Conservation (phyloP, 176 grass and related monocot genomes). For the Elaeis guineensis region DNA sequence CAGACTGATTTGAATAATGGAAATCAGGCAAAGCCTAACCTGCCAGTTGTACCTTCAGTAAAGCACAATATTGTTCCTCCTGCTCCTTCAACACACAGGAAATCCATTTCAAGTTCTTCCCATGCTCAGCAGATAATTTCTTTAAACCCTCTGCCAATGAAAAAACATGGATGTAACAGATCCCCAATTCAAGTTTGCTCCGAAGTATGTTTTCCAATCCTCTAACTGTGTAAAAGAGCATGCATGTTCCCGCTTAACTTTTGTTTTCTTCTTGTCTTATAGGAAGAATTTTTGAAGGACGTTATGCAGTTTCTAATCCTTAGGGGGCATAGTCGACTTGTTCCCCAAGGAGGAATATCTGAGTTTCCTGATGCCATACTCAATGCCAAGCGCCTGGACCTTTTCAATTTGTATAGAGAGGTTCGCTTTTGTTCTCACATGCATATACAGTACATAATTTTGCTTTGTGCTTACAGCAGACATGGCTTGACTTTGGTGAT, state of each 20-base stretch:
- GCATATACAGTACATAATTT: no score
- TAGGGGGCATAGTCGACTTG: slow-evolving; percentile 47
- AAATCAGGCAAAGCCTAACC: slow-evolving; percentile 23
- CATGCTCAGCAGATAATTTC: slow-evolving; percentile 15
- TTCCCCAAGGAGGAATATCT: slow-evolving; percentile 60
- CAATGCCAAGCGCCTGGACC: slow-evolving; percentile 68
- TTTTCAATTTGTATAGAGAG: slow-evolving; percentile 82
- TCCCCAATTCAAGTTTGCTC: slow-evolving; percentile 35
- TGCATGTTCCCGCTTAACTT: background rate
- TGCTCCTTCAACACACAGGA: slow-evolving; percentile 27
- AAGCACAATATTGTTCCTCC: slow-evolving; percentile 25
- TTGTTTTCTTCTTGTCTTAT: slow-evolving; percentile 4
- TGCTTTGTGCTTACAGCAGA: no score
- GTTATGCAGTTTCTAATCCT: slow-evolving; percentile 60
- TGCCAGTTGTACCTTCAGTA: slow-evolving; percentile 19
- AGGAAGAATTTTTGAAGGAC: slow-evolving; percentile 77
- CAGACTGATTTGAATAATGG: slow-evolving; percentile 17
- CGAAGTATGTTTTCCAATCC: slow-evolving; percentile 34
- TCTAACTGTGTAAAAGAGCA: background rate
- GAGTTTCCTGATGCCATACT: slow-evolving; percentile 68
- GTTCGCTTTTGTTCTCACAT: slow-evolving; percentile 10
- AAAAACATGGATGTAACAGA: slow-evolving; percentile 58
- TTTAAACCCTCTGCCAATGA: slow-evolving; percentile 61
- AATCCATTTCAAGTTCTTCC: slow-evolving; percentile 20
- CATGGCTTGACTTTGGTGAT: no score